Evolutionary conservation across 306 rosid species (phyloP).

Genomic region (Cucurbita argyrosperma): DNA sequence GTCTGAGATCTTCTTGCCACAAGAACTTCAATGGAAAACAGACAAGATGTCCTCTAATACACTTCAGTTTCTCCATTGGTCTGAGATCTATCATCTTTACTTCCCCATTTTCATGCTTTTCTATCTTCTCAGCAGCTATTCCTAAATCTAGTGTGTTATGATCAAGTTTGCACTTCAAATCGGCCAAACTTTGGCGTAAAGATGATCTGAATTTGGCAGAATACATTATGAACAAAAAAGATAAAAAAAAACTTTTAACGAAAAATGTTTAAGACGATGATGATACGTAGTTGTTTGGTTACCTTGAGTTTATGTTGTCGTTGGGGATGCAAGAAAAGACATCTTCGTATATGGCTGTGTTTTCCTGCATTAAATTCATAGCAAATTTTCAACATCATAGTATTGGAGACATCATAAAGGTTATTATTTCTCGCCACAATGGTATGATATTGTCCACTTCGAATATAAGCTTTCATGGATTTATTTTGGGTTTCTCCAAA

Average conservation of each 20-base stretch:
- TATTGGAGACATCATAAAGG: too few relatives aligned
- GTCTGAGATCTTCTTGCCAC: constrained; percentile 32
- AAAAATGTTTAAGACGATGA: neutral
- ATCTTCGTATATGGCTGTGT: constrained; percentile 24
- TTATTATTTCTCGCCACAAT: too few relatives aligned
- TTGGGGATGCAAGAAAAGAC: constrained; percentile 34
- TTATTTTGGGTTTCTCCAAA: too few relatives aligned
- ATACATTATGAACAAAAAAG: neutral
- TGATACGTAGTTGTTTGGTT: neutral
- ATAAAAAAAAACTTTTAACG: neutral
- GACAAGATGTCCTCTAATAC: constrained; percentile 28
- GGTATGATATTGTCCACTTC: too few relatives aligned
- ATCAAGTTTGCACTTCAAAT: constrained; percentile 22
- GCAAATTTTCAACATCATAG: neutral
- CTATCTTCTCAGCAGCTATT: constrained; percentile 23
- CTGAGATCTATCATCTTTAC: constrained; percentile 12
- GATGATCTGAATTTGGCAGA: constrained; percentile 14
- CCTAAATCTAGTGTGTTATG: constrained; percentile 36
- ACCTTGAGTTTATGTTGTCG: constrained; percentile 30
- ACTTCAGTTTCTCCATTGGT: constrained; percentile 23
- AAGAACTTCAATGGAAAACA: constrained; percentile 29
- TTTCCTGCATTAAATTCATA: constrained; percentile 17
- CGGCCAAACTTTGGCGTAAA: constrained; percentile 21
- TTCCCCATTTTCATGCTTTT: constrained; percentile 9
- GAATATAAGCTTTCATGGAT: too few relatives aligned